Percentiles rank a stretch among this genome's conserved stretches.
Conservation (phyloP, 129 eudicot genomes). For the Heracleum sosnowskyi region DNA sequence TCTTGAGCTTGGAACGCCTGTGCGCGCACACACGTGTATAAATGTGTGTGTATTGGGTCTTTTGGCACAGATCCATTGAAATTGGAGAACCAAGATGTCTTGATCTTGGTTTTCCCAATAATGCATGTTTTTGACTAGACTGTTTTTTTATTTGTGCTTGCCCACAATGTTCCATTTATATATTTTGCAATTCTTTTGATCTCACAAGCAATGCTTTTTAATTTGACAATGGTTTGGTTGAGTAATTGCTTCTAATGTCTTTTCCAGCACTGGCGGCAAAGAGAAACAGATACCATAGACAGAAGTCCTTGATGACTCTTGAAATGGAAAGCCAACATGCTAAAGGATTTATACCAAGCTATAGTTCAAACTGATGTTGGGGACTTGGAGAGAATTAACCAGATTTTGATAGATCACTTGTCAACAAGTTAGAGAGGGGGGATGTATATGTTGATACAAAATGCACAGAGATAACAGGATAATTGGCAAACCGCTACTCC, state of each 20-base stretch:
- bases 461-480: conserved; percentile 16
- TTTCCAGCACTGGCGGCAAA: conserved; percentile 80
- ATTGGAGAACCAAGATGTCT: neutral
- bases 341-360: conserved; percentile 80
- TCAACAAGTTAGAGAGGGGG: conserved; percentile 9
- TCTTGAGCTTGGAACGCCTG: too few species aligned
- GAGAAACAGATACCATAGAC: conserved; percentile 85
- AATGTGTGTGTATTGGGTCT: neutral
- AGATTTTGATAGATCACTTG: conserved; percentile 21
- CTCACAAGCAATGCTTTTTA: neutral
- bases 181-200: neutral
- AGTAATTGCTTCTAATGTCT: neutral
- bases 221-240: neutral
- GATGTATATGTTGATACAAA: conserved; percentile 18
- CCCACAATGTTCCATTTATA: neutral
- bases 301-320: conserved; percentile 84
- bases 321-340: conserved; percentile 99
- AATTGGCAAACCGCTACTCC: neutral
- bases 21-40: neutral
- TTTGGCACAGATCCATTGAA: neutral
- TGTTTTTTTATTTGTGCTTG: neutral
- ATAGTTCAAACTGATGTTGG: conserved; percentile 35
- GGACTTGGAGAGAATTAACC: conserved; percentile 9
- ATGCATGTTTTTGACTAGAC: neutral
- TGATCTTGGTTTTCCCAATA: too few species aligned